phyloP scores from a whole-genome alignment of 2,329 filamentous ascomycete genomes.

The Xylariales sp. region DNA sequence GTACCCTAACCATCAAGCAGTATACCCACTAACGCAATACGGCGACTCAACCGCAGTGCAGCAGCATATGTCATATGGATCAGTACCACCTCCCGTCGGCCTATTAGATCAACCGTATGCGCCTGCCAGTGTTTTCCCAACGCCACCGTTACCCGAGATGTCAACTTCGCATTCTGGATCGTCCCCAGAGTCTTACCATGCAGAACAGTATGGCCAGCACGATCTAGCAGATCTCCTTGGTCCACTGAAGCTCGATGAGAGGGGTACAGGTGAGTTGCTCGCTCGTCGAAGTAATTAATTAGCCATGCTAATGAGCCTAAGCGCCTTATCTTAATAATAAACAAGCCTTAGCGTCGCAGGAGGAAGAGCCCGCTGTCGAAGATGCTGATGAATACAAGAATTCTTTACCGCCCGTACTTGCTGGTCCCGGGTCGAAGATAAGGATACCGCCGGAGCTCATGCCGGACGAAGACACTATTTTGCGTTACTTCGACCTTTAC shows the following conservation, averaged over 20 bases:
- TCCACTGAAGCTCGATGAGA: slow-evolving; percentile 86
- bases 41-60: slow-evolving; percentile 58
- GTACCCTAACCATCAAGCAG: slow-evolving; percentile 59
- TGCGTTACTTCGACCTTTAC: slow-evolving; percentile 90
- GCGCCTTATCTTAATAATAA: slow-evolving; percentile 86
- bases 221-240: slow-evolving; percentile 85
- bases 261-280: slow-evolving; percentile 77
- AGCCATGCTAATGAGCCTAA: slow-evolving; percentile 49
- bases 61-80: slow-evolving; percentile 64
- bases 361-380: slow-evolving; percentile 73
- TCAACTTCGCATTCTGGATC: slow-evolving; percentile 53
- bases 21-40: slow-evolving; percentile 63
- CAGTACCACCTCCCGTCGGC: slow-evolving; percentile 61
- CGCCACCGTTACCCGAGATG: slow-evolving; percentile 61
- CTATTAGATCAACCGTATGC: slow-evolving; percentile 65
- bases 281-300: not conserved
- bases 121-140: slow-evolving; percentile 63
- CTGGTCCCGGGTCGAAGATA: slow-evolving; percentile 79
- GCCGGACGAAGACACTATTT: slow-evolving; percentile 84
- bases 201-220: slow-evolving; percentile 74
- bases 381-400: slow-evolving; percentile 80
- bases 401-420: slow-evolving; percentile 73
- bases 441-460: slow-evolving; percentile 93
- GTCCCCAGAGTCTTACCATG: slow-evolving; percentile 65
- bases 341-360: slow-evolving; percentile 52